phyloP scores from a whole-genome alignment of 768 basidiomycete genomes.

The Tulasnella sp. region DNA sequence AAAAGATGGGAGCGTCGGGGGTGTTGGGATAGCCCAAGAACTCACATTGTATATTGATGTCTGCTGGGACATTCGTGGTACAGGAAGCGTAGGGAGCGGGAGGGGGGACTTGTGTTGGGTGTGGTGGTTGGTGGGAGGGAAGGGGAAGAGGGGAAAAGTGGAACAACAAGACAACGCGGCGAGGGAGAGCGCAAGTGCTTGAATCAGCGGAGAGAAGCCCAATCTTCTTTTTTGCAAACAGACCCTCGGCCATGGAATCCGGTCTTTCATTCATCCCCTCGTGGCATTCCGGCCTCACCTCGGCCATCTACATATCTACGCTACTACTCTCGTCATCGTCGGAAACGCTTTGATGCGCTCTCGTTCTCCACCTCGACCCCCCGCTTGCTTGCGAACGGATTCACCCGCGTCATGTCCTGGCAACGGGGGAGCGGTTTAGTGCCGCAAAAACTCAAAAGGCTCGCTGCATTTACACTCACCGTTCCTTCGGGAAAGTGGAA shows the following conservation, averaged over 20 bases:
- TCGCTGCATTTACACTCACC: not conserved
- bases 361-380: not conserved
- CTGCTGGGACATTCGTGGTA: not conserved
- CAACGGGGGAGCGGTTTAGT: not conserved
- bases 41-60: not conserved
- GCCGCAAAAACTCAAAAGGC: not conserved
- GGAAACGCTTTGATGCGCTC: not conserved
- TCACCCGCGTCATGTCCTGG: no score
- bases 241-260: conserved; percentile 4
- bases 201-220: not conserved
- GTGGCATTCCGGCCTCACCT: not conserved
- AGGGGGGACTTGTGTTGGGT: not conserved
- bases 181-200: not conserved
- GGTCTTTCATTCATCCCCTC: not conserved
- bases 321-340: not conserved
- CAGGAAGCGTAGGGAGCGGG: not conserved
- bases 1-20: not conserved
- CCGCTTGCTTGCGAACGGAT: not conserved
- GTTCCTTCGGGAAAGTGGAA: conserved; percentile 2
- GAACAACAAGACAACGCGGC: not conserved
- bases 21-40: not conserved
- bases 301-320: not conserved
- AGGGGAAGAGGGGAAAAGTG: not conserved
- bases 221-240: not conserved
- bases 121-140: not conserved